phyloP scores from a whole-genome alignment of 768 basidiomycete species.

The Tubosaeta brunneosetosa region DNA sequence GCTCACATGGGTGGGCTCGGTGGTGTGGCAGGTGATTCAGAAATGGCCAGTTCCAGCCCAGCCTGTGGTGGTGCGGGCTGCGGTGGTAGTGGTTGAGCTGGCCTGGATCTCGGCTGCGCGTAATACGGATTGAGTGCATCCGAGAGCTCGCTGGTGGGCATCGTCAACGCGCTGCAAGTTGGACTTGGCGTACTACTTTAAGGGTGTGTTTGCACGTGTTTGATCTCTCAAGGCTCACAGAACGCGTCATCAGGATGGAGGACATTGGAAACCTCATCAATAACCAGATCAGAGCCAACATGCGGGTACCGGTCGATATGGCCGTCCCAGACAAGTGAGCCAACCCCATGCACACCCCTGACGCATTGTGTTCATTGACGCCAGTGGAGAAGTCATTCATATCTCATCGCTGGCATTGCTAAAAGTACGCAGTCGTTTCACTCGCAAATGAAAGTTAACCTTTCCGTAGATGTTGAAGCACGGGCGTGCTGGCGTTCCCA shows the following conservation, averaged over 20 bases:
- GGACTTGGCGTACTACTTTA: too few relatives aligned
- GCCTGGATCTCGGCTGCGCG: slow-evolving; percentile 38
- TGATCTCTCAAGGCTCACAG: slow-evolving; percentile 23
- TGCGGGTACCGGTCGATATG: slow-evolving; percentile 41
- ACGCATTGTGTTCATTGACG: slow-evolving; percentile 1
- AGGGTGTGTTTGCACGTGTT: slow-evolving; percentile 30
- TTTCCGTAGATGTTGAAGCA: slow-evolving; percentile 93
- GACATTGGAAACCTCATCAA: slow-evolving; percentile 47
- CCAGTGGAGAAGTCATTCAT: slow-evolving; percentile 89
- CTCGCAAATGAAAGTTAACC: slow-evolving; percentile 1
- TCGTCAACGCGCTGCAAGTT: too few relatives aligned
- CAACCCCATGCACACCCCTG: not conserved
- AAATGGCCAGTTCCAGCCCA: slow-evolving; percentile 60
- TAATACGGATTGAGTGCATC: slow-evolving; percentile 74
- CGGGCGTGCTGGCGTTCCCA: slow-evolving; percentile 95
- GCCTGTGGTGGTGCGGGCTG: slow-evolving; percentile 54
- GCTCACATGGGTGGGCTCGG: slow-evolving; percentile 39
- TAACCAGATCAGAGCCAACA: slow-evolving; percentile 42
- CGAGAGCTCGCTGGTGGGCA: slow-evolving; percentile 71
- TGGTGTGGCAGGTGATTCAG: slow-evolving; percentile 32
- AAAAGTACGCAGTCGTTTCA: slow-evolving; percentile 55
- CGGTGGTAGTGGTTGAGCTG: slow-evolving; percentile 17
- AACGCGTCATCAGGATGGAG: slow-evolving; percentile 42
- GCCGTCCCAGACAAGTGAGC: slow-evolving; percentile 73
- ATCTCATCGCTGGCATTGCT: slow-evolving; percentile 96